These are phyloP conservation scores for Apiotrichum domesticum DNA, from an alignment of 1,284 basidiomycete species.

Conservation along the genomic window DNA sequence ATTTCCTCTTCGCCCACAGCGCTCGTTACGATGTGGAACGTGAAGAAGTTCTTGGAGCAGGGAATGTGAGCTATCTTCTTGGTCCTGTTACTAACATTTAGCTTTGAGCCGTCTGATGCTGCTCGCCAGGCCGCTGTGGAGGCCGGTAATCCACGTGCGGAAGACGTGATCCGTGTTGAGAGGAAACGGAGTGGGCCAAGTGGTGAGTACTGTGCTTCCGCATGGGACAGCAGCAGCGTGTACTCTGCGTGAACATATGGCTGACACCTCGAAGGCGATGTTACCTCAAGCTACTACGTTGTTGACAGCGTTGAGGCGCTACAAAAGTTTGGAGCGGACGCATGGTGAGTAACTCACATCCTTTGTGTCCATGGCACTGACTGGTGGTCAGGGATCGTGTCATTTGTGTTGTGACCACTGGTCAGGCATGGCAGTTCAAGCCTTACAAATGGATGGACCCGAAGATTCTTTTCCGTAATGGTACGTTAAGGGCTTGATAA, in stretches of 20 bases:
- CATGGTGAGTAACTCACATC: slow-evolving; percentile 56
- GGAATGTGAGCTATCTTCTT: slow-evolving; percentile 56
- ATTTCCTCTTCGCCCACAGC: slow-evolving; percentile 93
- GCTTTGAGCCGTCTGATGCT: slow-evolving; percentile 71
- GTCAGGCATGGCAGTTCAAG: slow-evolving; percentile 95
- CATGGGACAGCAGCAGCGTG: too few relatives aligned
- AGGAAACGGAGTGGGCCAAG: slow-evolving; percentile 56
- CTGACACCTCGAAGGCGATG: slow-evolving; percentile 35
- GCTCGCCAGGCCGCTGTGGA: slow-evolving; percentile 52
- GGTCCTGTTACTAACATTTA: slow-evolving; percentile 31
- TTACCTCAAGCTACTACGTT: slow-evolving; percentile 60
- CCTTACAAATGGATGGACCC: slow-evolving; percentile 96
- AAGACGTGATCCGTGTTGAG: slow-evolving; percentile 78
- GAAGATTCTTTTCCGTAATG: slow-evolving; percentile 82
- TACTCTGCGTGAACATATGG: slow-evolving; percentile 23
- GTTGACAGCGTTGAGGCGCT: slow-evolving; percentile 91
- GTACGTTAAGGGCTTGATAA: slow-evolving; percentile 49
- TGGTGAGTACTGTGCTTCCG: slow-evolving; percentile 6
- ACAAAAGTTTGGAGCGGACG: slow-evolving; percentile 80
- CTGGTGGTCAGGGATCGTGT: slow-evolving; percentile 64
- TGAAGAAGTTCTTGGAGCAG: slow-evolving; percentile 86
- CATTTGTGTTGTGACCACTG: slow-evolving; percentile 93
- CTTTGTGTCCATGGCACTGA: background rate
- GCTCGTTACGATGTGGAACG: slow-evolving; percentile 96
- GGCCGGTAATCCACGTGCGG: slow-evolving; percentile 67